phyloP scores from a whole-genome alignment of 2,329 filamentous ascomycete species.

The Orbilia oligospora region DNA sequence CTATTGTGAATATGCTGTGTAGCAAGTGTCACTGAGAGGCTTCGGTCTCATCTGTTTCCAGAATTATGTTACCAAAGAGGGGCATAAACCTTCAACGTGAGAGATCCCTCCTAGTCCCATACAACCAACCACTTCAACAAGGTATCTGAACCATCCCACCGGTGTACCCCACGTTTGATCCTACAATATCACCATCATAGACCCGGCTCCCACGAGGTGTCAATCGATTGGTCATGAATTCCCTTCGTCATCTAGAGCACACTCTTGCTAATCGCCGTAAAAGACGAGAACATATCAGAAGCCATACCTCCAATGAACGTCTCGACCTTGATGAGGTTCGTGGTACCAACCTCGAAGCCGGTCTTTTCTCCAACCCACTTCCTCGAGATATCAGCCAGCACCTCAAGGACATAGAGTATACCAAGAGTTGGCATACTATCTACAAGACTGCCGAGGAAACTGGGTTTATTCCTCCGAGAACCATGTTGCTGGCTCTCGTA shows the following conservation, averaged over 20 bases:
- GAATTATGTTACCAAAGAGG: no score
- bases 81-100: no score
- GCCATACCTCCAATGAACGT: neutral
- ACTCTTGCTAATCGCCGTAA: conserved; percentile 23
- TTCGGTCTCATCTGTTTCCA: no score
- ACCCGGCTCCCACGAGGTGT: neutral
- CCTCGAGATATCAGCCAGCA: conserved; percentile 1
- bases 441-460: conserved; percentile 3
- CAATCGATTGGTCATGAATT: conserved; percentile 19
- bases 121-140: no score
- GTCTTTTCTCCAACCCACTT: neutral
- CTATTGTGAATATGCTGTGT: no score
- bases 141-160: no score
- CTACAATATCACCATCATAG: neutral
- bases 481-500: conserved; percentile 2
- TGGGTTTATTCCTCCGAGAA: neutral
- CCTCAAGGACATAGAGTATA: conserved; percentile 39
- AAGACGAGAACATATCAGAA: conserved; percentile 7
- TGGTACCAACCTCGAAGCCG: conserved; percentile 25
- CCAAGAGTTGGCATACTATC: conserved; percentile 30
- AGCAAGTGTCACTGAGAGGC: no score
- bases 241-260: conserved; percentile 31
- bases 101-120: no score
- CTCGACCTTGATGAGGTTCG: conserved; percentile 21
- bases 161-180: no score